These are phyloP conservation scores for Rhodotorula sp. DNA, from an alignment of 1,284 basidiomycete species.

Conservation along the genomic window DNA sequence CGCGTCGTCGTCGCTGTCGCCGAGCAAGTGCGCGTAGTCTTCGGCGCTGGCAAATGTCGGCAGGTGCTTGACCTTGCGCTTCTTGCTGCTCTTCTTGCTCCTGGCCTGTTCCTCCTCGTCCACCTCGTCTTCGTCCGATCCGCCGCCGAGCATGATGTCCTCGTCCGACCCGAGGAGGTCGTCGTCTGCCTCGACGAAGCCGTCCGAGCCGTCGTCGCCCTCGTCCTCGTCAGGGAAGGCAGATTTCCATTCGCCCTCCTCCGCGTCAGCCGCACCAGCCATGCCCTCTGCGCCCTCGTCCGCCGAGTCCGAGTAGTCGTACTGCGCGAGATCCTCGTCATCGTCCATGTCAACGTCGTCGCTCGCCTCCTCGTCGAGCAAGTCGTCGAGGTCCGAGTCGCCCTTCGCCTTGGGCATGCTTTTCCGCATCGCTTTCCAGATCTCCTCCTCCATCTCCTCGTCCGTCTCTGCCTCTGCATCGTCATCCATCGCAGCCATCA, in stretches of 20 bases:
- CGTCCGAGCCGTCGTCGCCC: conserved; percentile 41
- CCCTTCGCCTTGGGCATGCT: conserved; percentile 56
- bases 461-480: conserved; percentile 27
- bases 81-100: conserved; percentile 59
- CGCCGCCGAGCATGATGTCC: conserved; percentile 49
- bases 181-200: conserved; percentile 43
- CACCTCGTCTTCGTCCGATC: conserved; percentile 56
- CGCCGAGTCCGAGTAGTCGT: conserved; percentile 20
- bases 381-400: conserved; percentile 53
- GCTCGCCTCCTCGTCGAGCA: conserved; percentile 32
- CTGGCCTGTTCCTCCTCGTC: conserved; percentile 56
- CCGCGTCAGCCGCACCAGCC: conserved; percentile 56
- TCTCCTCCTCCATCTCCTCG: conserved; percentile 48
- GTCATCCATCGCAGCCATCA: conserved; percentile 24
- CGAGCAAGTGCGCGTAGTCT: conserved; percentile 90
- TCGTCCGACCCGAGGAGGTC: conserved; percentile 44
- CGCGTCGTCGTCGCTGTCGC: conserved; percentile 58
- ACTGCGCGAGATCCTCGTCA: conserved; percentile 33
- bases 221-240: conserved; percentile 43
- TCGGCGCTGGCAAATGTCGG: conserved; percentile 93
- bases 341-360: conserved; percentile 20
- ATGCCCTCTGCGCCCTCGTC: conserved; percentile 11
- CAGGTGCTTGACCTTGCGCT: conserved; percentile 69
- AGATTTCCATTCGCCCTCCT: conserved; percentile 36
- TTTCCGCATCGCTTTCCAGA: conserved; percentile 53